Evolutionary conservation across 495 filamentous ascomycete genomes (phyloP).

Genomic region (Aspergillus ostianus): DNA sequence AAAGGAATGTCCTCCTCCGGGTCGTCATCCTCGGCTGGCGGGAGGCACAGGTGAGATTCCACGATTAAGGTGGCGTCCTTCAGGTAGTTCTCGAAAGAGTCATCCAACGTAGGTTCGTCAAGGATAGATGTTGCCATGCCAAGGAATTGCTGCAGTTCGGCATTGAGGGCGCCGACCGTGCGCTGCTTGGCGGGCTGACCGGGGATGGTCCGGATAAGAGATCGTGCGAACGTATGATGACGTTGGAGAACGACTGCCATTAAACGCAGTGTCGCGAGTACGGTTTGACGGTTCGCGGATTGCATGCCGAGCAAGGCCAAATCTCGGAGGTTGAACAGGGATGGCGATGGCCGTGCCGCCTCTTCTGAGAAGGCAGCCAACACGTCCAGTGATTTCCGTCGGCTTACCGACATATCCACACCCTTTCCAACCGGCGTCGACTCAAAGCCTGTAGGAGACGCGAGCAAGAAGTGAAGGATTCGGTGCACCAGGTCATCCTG

Average conservation of each 20-base stretch:
- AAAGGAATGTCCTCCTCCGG: constrained; percentile 32
- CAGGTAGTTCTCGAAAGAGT: constrained; percentile 77
- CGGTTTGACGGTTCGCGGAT: constrained; percentile 82
- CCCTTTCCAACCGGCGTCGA: constrained; percentile 35
- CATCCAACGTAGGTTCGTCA: constrained; percentile 67
- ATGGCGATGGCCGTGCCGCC: constrained; percentile 69
- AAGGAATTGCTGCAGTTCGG: constrained; percentile 73
- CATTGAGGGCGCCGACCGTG: constrained; percentile 75
- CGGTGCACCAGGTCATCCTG: constrained; percentile 90
- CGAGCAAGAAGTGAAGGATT: constrained; percentile 89
- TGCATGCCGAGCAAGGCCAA: constrained; percentile 81
- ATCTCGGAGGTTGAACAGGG: constrained; percentile 90
- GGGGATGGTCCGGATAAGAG: constrained; percentile 66
- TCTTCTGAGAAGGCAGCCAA: constrained; percentile 70
- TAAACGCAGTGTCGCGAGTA: constrained; percentile 82
- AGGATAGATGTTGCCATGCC: constrained; percentile 70
- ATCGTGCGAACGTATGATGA: constrained; percentile 82
- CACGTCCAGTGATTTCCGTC: constrained; percentile 84
- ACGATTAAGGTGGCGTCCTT: constrained; percentile 74
- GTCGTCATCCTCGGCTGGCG: constrained; percentile 23
- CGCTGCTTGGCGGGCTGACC: constrained; percentile 60
- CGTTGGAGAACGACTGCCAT: constrained; percentile 78
- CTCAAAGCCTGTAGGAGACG: constrained; percentile 54
- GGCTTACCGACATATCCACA: constrained; percentile 60
- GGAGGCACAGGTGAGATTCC: constrained; percentile 65